These are phyloP conservation scores for Cadophora malorum DNA, from an alignment of 2,329 filamentous ascomycete genomes.

Conservation along the genomic window DNA sequence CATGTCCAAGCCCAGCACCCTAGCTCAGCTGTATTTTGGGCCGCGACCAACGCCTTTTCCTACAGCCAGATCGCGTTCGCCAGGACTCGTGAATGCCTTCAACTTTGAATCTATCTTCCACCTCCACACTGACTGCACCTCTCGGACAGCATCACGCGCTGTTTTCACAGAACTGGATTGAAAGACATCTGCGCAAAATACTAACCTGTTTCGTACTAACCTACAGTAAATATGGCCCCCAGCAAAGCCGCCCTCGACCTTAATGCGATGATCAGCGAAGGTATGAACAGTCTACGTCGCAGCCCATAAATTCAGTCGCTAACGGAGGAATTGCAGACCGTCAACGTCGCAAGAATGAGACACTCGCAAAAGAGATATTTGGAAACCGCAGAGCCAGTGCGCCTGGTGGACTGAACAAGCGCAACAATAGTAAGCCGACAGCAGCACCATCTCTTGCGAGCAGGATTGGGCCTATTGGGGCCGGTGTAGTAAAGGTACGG, in stretches of 20 bases:
- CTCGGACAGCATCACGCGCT: background rate
- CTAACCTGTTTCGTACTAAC: slow-evolving; percentile 33
- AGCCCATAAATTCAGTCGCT: slow-evolving; percentile 22
- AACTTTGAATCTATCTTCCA: background rate
- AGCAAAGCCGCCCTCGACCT: slow-evolving; percentile 43
- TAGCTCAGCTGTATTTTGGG: slow-evolving; percentile 7
- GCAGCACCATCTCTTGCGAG: slow-evolving; percentile 66
- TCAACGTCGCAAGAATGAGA: slow-evolving; percentile 73
- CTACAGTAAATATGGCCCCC: slow-evolving; percentile 40
- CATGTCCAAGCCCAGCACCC: background rate
- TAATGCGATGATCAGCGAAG: slow-evolving; percentile 44
- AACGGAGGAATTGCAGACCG: slow-evolving; percentile 49
- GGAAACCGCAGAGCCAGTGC: slow-evolving; percentile 64
- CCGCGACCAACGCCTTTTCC: slow-evolving; percentile 17
- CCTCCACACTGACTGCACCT: background rate
- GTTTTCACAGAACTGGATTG: background rate
- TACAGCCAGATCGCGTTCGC: slow-evolving; percentile 23
- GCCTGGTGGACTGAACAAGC: slow-evolving; percentile 54
- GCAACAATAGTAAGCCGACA: slow-evolving; percentile 51
- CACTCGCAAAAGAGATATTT: slow-evolving; percentile 75
- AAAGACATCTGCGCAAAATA: slow-evolving; percentile 14
- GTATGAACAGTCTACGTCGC: slow-evolving; percentile 31
- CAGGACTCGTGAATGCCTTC: background rate
- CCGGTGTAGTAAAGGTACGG: slow-evolving; percentile 71
- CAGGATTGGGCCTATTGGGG: slow-evolving; percentile 54